Evolutionary conservation across 768 basidiomycete genomes (phyloP).

Genomic region (Termitomyces sp.): DNA sequence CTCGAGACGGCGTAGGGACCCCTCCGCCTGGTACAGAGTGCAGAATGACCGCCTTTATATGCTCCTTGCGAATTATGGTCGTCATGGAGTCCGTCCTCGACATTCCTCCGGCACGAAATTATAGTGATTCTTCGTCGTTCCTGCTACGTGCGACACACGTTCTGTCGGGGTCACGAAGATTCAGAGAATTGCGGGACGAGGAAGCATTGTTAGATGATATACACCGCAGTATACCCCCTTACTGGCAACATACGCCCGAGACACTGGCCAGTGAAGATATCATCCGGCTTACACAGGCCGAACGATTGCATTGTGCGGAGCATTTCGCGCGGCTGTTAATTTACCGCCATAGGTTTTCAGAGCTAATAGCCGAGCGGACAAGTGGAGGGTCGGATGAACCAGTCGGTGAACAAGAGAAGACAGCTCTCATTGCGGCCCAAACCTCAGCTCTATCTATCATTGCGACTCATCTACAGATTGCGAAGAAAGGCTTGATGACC

Average conservation of each 20-base stretch:
- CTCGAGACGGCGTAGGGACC: conserved; percentile 57
- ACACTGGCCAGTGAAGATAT: conserved; percentile 82
- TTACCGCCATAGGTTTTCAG: conserved; percentile 81
- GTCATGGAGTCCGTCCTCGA: conserved; percentile 88
- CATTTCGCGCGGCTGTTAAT: conserved; percentile 86
- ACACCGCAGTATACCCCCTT: conserved; percentile 58
- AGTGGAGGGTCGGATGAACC: conserved; percentile 45
- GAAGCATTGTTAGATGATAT: conserved; percentile 80
- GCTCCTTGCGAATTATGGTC: conserved; percentile 72
- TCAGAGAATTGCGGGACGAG: conserved; percentile 71
- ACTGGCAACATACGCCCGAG: conserved; percentile 78
- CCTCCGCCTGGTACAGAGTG: conserved; percentile 72
- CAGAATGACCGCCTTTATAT: conserved; percentile 78
- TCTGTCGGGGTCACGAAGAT: conserved; percentile 55
- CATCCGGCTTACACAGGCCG: conserved; percentile 84
- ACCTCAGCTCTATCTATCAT: conserved; percentile 78
- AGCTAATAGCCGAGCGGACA: conserved; percentile 66
- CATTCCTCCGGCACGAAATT: conserved; percentile 60
- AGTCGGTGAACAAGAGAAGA: conserved; percentile 64
- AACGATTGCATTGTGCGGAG: conserved; percentile 80
- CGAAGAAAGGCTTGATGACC: conserved; percentile 87
- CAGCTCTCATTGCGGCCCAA: conserved; percentile 74
- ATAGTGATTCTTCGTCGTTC: conserved; percentile 71
- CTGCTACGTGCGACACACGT: conserved; percentile 64
- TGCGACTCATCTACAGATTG: conserved; percentile 76